phyloP scores from a whole-genome alignment of 2,329 filamentous ascomycete genomes.

The Beauveria bassiana region DNA sequence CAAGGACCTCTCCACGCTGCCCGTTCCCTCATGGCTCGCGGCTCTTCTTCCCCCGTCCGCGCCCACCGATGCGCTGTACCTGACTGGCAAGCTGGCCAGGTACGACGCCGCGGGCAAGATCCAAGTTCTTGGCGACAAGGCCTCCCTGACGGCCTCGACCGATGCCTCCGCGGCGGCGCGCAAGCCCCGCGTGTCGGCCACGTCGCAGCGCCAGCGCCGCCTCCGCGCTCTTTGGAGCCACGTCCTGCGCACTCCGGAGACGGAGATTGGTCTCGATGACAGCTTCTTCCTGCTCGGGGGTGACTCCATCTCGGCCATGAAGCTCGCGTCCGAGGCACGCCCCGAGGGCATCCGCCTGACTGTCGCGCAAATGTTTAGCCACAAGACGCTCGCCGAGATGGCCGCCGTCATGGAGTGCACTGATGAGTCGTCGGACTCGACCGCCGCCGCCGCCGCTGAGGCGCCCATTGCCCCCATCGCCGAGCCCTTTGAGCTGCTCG shows the following conservation, averaged over 20 bases:
- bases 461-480: slow-evolving; percentile 37
- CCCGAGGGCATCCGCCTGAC: slow-evolving; percentile 39
- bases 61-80: slow-evolving; percentile 24
- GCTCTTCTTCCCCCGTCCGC: slow-evolving; percentile 9
- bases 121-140: slow-evolving; percentile 19
- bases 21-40: slow-evolving; percentile 23
- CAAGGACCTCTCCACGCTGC: slow-evolving; percentile 19
- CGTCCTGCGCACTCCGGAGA: slow-evolving; percentile 35
- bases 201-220: slow-evolving; percentile 34
- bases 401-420: slow-evolving; percentile 38
- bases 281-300: slow-evolving; percentile 55
- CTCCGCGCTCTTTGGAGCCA: slow-evolving; percentile 41
- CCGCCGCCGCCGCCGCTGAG: neutral
- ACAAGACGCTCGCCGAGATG: slow-evolving; percentile 42
- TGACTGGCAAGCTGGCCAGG: slow-evolving; percentile 33
- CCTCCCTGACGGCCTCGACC: slow-evolving; percentile 7
- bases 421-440: slow-evolving; percentile 18
- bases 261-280: slow-evolving; percentile 44
- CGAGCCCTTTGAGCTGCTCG: slow-evolving; percentile 45
- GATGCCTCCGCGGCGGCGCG: slow-evolving; percentile 10
- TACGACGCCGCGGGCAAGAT: slow-evolving; percentile 26
- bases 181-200: slow-evolving; percentile 28
- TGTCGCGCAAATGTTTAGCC: slow-evolving; percentile 49
- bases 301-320: slow-evolving; percentile 55
- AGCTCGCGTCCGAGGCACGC: slow-evolving; percentile 47